Evolutionary conservation across 2,329 filamentous ascomycete species (phyloP).

Genomic region (Cytospora paraplurivora): DNA sequence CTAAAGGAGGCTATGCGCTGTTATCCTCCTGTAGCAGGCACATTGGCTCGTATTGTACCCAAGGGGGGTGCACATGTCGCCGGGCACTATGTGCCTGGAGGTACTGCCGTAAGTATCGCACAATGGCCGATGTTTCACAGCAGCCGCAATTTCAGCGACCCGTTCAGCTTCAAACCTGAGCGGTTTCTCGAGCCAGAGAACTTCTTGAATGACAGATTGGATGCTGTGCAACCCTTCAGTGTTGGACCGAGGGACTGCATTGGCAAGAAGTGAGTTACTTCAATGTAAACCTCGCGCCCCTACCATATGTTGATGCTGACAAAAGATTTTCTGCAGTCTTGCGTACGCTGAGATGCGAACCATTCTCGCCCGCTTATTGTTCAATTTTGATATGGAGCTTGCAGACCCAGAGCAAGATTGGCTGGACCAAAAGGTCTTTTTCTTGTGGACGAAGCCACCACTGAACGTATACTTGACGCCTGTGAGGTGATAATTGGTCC

Average conservation of each 20-base stretch:
- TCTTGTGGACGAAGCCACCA: constrained; percentile 45
- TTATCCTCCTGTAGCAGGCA: constrained; percentile 39
- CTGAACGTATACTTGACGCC: constrained; percentile 43
- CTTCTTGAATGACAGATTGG: constrained; percentile 46
- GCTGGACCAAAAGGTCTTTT: constrained; percentile 44
- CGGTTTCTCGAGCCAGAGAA: constrained; percentile 46
- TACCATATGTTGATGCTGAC: background rate
- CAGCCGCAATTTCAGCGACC: constrained; percentile 47
- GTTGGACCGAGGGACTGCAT: constrained; percentile 53
- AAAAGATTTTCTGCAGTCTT: constrained; percentile 38
- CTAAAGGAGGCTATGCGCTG: constrained; percentile 41
- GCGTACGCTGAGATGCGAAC: constrained; percentile 54
- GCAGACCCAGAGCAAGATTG: constrained; percentile 42
- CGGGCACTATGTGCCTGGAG: constrained; percentile 38
- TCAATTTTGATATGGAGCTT: constrained; percentile 51
- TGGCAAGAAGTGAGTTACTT: constrained; percentile 47
- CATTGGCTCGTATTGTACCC: constrained; percentile 37
- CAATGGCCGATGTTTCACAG: constrained; percentile 50
- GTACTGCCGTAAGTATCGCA: constrained; percentile 44
- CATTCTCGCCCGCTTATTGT: constrained; percentile 50
- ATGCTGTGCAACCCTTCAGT: constrained; percentile 51
- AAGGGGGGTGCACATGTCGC: constrained; percentile 39
- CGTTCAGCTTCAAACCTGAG: constrained; percentile 50
- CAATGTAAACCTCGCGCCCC: too few relatives aligned
- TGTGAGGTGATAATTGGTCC: constrained; percentile 25